Evolutionary conservation across 2,329 filamentous ascomycete genomes (phyloP).

Genomic region (Alternaria sp.): DNA sequence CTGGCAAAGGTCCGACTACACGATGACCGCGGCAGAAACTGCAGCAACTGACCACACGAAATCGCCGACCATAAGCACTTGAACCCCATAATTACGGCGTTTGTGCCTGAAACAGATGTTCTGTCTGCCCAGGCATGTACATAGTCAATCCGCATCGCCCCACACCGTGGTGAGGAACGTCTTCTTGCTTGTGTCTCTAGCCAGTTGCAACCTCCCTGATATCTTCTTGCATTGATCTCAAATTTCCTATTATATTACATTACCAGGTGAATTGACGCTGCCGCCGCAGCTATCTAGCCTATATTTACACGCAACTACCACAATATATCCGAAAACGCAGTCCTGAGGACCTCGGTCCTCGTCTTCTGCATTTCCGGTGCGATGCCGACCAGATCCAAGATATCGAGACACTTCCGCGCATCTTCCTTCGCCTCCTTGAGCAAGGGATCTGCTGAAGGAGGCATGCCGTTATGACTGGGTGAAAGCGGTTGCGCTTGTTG

Average conservation of each 20-base stretch:
- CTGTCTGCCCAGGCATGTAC: not conserved
- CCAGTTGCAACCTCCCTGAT: not conserved
- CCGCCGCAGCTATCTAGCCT: not conserved
- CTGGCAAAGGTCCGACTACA: not conserved
- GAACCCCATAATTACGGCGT: not conserved
- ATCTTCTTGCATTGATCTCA: not conserved
- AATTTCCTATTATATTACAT: not conserved
- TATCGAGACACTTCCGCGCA: slow-evolving; percentile 53
- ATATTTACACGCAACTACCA: slow-evolving; percentile 26
- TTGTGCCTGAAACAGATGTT: not conserved
- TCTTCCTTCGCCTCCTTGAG: slow-evolving; percentile 52
- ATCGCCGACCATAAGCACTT: not conserved
- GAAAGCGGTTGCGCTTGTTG: slow-evolving; percentile 44
- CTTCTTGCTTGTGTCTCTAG: not conserved
- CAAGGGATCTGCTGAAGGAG: slow-evolving; percentile 41
- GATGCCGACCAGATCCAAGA: slow-evolving; percentile 53
- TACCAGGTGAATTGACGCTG: not conserved
- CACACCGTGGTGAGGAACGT: not conserved
- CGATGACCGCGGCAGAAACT: not conserved
- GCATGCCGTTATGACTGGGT: slow-evolving; percentile 27
- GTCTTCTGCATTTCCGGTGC: slow-evolving; percentile 58
- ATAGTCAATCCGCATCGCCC: not conserved
- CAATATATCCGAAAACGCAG: slow-evolving; percentile 51
- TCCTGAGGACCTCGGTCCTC: slow-evolving; percentile 54
- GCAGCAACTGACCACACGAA: not conserved